Percentiles rank a stretch among this genome's conserved stretches.
Conservation (phyloP, 2,329 filamentous ascomycete genomes). For the Apiospora kogelbergensis region DNA sequence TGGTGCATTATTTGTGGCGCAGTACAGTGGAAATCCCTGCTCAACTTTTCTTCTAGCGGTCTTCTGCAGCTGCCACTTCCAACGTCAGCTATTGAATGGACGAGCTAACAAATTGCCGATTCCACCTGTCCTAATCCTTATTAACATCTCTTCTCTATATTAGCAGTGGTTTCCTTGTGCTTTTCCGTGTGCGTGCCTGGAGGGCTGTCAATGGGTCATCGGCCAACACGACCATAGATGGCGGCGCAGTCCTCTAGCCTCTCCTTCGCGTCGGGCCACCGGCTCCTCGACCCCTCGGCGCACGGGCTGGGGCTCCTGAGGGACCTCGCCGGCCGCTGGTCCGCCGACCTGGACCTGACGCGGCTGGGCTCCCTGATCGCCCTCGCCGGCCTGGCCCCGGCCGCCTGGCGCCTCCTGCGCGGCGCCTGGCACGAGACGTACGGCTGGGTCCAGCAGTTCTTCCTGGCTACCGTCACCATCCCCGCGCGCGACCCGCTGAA, state of each 20-base stretch:
- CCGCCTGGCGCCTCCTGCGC: constrained; percentile 38
- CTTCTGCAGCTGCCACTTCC: background rate
- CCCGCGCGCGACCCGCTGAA: constrained; percentile 46
- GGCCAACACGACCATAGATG: constrained; percentile 15
- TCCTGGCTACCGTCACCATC: constrained; percentile 44
- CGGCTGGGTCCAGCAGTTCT: constrained; percentile 40
- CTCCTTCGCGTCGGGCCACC: constrained; percentile 20
- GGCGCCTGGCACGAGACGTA: constrained; percentile 38
- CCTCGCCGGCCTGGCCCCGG: constrained; percentile 41
- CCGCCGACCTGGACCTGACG: constrained; percentile 42
- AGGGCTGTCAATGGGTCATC: background rate
- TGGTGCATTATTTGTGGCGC: background rate
- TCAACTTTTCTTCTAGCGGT: background rate
- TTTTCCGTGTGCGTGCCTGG: no score
- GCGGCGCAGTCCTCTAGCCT: constrained; percentile 22
- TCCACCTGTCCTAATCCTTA: background rate
- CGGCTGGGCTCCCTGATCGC: constrained; percentile 45
- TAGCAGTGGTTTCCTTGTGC: background rate
- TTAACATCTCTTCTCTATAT: background rate
- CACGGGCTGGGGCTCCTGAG: background rate
- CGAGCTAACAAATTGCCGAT: background rate
- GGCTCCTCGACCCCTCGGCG: constrained; percentile 21
- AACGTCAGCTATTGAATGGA: background rate
- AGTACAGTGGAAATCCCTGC: background rate
- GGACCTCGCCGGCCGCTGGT: constrained; percentile 1